Percentiles rank a stretch among this genome's conserved stretches.
Conservation (phyloP, 257 asterid genomes). For the Ligustrum vulgare region DNA sequence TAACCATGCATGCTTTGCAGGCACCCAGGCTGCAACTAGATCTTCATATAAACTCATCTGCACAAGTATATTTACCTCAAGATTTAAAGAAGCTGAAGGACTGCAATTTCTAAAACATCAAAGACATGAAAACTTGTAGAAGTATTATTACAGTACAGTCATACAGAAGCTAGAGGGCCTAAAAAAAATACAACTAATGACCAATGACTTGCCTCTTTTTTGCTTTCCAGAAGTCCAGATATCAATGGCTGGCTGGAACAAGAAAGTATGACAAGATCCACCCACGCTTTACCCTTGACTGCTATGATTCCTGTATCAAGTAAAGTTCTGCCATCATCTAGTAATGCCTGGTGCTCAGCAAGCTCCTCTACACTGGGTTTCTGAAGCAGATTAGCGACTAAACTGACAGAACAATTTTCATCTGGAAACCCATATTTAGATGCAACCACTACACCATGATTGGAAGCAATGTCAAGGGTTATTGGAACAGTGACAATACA, state of each 20-base stretch:
- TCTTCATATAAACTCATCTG: conserved; percentile 99
- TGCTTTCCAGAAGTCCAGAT: conserved; percentile 67
- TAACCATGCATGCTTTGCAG: conserved; percentile 92
- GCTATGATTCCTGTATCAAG: conserved; percentile 98
- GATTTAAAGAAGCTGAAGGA: conserved; percentile 22
- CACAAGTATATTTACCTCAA: conserved; percentile 32
- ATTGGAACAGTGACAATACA: conserved; percentile 88
- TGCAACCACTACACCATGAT: conserved; percentile 95
- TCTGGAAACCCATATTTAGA: conserved; percentile 43
- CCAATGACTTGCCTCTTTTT: conserved; percentile 64
- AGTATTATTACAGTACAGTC: conserved; percentile 8
- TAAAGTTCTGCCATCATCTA: conserved; percentile 87
- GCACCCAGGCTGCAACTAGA: conserved; percentile 99
- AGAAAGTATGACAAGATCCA: conserved; percentile 73
- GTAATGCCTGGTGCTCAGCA: conserved; percentile 65
- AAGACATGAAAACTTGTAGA: conserved; percentile 12
- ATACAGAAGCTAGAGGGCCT: not conserved
- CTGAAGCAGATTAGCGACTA: conserved; percentile 89
- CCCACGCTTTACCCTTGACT: conserved; percentile 91
- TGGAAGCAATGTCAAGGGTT: conserved; percentile 89
- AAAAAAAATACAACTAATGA: conserved; percentile 13
- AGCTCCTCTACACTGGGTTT: conserved; percentile 82
- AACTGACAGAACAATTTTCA: conserved; percentile 41
- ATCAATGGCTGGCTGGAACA: conserved; percentile 71
- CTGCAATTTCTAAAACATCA: conserved; percentile 17